phyloP scores from a whole-genome alignment of 164 flowering plant species.

The Brasenia schreberi region DNA sequence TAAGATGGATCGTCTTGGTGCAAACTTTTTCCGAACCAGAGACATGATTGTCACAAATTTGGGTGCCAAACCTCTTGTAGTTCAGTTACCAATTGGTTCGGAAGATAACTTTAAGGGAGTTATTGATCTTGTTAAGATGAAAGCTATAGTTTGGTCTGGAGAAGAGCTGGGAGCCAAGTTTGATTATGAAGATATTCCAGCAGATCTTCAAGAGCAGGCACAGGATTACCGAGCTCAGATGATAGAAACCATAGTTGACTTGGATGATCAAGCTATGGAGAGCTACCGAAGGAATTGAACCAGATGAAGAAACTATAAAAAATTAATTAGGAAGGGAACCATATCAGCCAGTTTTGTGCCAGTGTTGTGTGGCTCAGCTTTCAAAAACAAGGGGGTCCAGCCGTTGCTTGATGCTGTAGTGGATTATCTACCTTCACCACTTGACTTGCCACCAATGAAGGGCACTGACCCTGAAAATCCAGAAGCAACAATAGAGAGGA shows the following conservation, averaged over 20 bases:
- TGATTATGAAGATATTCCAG: constrained; percentile 68
- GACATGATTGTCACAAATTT: constrained; percentile 94
- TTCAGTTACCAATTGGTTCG: constrained; percentile 85
- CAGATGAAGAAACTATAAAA: constrained; percentile 75
- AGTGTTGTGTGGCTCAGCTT: constrained; percentile 87
- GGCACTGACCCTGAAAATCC: constrained; percentile 92
- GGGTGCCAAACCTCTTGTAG: constrained; percentile 91
- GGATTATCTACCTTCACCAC: constrained; percentile 86
- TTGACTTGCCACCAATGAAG: constrained; percentile 78
- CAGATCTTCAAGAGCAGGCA: constrained; percentile 60
- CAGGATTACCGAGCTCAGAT: constrained; percentile 57
- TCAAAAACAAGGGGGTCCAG: constrained; percentile 95
- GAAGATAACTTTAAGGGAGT: constrained; percentile 81
- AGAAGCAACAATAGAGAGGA: constrained; percentile 40
- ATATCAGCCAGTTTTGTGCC: constrained; percentile 66
- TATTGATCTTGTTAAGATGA: constrained; percentile 81
- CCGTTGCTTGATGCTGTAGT: constrained; percentile 91
- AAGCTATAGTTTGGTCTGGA: constrained; percentile 86
- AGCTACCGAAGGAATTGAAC: constrained; percentile 77
- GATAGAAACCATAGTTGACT: constrained; percentile 65
- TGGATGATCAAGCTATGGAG: constrained; percentile 86
- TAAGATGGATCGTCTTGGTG: constrained; percentile 97
- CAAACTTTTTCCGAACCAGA: constrained; percentile 82
- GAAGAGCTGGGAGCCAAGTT: constrained; percentile 94
- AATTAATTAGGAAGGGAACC: constrained; percentile 75